Evolutionary conservation across 1,139 yeast genomes (phyloP).

Genomic region (Zygoascus sp.): DNA sequence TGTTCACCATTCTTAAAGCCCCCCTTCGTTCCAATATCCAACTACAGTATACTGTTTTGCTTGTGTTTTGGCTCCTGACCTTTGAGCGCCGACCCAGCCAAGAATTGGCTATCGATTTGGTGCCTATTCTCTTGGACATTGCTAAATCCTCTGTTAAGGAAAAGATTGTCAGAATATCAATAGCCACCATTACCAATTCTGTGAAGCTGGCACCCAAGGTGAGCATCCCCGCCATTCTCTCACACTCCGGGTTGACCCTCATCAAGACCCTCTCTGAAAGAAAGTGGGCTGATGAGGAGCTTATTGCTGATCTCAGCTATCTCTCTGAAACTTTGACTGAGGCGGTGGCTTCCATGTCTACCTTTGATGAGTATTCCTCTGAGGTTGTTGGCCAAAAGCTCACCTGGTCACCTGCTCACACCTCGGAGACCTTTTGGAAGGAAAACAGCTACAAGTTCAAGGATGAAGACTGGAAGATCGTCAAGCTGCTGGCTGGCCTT

Average conservation of each 20-base stretch:
- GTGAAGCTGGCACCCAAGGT: conserved; percentile 34
- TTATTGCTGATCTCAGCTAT: conserved; percentile 62
- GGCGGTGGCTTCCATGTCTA: conserved; percentile 73
- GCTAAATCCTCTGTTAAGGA: conserved; percentile 83
- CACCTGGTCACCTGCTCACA: conserved; percentile 92
- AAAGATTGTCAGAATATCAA: conserved; percentile 77
- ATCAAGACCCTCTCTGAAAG: conserved; percentile 70
- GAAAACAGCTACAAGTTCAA: conserved; percentile 75
- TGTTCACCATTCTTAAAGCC: conserved; percentile 39
- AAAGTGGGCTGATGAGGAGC: conserved; percentile 94
- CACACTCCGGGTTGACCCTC: conserved; percentile 70
- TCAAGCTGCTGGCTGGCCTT: conserved; percentile 49
- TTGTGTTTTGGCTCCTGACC: conserved; percentile 80
- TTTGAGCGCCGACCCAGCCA: conserved; percentile 57
- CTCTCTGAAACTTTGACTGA: conserved; percentile 60
- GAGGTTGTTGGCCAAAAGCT: conserved; percentile 76
- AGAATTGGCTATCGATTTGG: conserved; percentile 44
- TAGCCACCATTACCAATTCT: conserved; percentile 59
- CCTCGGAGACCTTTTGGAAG: conserved; percentile 82
- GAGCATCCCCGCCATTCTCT: conserved; percentile 64
- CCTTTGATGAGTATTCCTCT: conserved; percentile 86
- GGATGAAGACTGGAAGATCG: conserved; percentile 67
- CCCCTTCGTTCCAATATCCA: conserved; percentile 63
- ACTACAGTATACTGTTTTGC: conserved; percentile 72
- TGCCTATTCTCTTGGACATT: conserved; percentile 56